Percentiles rank a stretch among this genome's conserved stretches.
These are phyloP conservation scores for Singerocomus rubriflavus DNA, from an alignment of 1,284 basidiomycete genomes.

Conservation along the genomic window DNA sequence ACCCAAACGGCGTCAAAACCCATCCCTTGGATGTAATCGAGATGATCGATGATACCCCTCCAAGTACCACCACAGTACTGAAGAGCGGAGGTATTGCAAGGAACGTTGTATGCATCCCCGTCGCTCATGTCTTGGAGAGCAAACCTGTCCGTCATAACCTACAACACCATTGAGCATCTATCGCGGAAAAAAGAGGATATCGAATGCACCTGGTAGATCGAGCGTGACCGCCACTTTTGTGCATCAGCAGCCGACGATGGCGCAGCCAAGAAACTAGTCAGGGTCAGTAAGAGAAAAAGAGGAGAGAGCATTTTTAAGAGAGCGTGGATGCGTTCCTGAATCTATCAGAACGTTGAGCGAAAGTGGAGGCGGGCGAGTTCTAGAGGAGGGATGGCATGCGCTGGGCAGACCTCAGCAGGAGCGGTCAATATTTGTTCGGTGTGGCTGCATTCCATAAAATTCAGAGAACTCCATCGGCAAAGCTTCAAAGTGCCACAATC, in stretches of 20 bases:
- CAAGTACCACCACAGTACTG: conserved; percentile 76
- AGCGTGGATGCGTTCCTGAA: neutral
- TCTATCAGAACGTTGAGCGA: conserved; percentile 2
- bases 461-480: conserved; percentile 27
- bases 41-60: conserved; percentile 64
- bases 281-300: conserved; percentile 10
- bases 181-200: neutral
- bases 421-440: conserved; percentile 3
- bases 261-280: conserved; percentile 8
- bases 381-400: conserved; percentile 11
- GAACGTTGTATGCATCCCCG: conserved; percentile 28
- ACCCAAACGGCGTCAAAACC: conserved; percentile 76
- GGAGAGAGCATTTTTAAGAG: conserved; percentile 4
- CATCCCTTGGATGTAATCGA: conserved; percentile 76
- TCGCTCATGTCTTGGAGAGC: conserved; percentile 50
- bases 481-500: too few species aligned
- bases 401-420: neutral
- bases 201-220: conserved; percentile 40
- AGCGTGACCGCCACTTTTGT: conserved; percentile 37
- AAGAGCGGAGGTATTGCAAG: conserved; percentile 52
- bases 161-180: conserved; percentile 1
- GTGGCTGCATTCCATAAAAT: conserved; percentile 23
- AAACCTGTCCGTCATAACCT: conserved; percentile 73
- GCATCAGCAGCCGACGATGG: conserved; percentile 33
- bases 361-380: neutral